Evolutionary conservation across 2,329 filamentous ascomycete genomes (phyloP).

Genomic region (Fusarium oligoseptatum): DNA sequence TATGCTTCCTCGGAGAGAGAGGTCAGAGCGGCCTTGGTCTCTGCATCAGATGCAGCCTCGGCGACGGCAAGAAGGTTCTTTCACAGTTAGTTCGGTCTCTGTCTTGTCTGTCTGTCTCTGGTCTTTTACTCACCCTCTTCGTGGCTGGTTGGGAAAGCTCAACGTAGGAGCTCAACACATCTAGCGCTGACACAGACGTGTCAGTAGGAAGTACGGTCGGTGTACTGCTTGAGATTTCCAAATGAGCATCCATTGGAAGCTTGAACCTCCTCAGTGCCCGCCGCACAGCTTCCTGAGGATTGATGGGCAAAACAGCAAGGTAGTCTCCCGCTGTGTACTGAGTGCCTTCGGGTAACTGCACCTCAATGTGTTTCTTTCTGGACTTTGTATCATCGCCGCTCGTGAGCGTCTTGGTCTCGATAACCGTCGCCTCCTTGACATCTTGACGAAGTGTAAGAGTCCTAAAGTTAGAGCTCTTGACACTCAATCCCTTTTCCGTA

Average conservation of each 20-base stretch:
- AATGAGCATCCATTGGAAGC: background rate
- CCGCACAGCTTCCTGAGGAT: background rate
- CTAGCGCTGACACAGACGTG: background rate
- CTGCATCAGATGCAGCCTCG: background rate
- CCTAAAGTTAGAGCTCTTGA: background rate
- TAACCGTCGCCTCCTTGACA: background rate
- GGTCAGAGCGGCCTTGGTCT: background rate
- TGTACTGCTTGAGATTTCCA: constrained; percentile 1
- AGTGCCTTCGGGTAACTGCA: background rate
- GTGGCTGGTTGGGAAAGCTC: background rate
- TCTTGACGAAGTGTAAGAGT: background rate
- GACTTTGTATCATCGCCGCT: background rate
- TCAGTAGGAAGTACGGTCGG: background rate
- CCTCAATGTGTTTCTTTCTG: background rate
- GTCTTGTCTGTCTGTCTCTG: background rate
- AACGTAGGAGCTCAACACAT: constrained; percentile 2
- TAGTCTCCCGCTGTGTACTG: background rate
- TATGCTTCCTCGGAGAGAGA: background rate
- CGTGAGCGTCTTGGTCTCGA: background rate
- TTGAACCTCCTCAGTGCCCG: constrained; percentile 1
- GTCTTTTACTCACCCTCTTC: background rate
- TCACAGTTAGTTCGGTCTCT: background rate
- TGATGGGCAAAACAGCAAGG: background rate
- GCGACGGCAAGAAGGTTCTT: background rate
- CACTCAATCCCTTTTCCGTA: background rate